phyloP scores from a whole-genome alignment of 106 monocot species.

The Alisma plantagoaquatica region DNA sequence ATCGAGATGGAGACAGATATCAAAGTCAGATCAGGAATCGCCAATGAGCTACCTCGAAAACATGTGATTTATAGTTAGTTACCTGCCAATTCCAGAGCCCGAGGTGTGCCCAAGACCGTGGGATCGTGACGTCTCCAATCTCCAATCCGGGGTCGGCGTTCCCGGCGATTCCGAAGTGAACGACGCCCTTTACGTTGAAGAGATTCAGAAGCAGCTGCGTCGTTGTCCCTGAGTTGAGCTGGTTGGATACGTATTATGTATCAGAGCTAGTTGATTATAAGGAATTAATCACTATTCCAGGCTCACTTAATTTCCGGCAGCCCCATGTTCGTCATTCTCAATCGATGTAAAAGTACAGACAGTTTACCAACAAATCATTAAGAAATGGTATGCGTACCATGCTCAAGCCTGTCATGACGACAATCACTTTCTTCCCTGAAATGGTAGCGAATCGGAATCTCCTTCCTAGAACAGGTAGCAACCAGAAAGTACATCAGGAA shows the following conservation, averaged over 20 bases:
- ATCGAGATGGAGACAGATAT: too few species aligned
- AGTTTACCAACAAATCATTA: neutral
- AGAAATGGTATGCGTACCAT: constrained; percentile 18
- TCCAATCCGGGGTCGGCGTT: constrained; percentile 35
- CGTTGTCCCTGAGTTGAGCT: constrained; percentile 52
- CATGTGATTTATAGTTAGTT: too few species aligned
- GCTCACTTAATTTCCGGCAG: too few species aligned
- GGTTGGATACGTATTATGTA: neutral
- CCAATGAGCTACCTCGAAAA: too few species aligned
- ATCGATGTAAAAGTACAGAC: neutral
- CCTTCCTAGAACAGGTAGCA: constrained; percentile 29
- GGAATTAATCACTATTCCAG: too few species aligned
- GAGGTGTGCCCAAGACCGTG: constrained; percentile 35
- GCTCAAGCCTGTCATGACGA: constrained; percentile 58
- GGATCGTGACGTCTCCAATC: constrained; percentile 51
- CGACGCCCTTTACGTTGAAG: constrained; percentile 38
- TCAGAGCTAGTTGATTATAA: neutral
- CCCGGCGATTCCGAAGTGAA: constrained; percentile 50
- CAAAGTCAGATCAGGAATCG: too few species aligned
- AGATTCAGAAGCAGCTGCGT: constrained; percentile 37
- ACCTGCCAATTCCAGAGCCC: constrained; percentile 63
- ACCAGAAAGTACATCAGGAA: too few species aligned
- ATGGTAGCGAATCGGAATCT: constrained; percentile 39
- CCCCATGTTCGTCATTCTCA: too few species aligned
- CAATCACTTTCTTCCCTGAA: constrained; percentile 23